phyloP scores from a whole-genome alignment of 1,139 yeast species.

The Suhomyces bolitotheri region DNA sequence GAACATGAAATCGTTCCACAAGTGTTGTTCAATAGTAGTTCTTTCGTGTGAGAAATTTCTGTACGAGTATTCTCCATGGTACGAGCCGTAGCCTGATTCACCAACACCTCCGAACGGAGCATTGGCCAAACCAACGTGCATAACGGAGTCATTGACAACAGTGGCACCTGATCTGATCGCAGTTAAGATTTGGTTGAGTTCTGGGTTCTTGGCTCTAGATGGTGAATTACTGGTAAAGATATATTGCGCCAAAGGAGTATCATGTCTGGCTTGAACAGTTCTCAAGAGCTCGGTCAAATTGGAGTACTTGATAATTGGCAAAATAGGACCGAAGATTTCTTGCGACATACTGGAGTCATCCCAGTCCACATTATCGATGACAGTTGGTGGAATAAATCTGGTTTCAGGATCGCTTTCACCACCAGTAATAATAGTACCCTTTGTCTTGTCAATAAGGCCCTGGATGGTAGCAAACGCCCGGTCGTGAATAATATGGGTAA shows the following conservation, averaged over 20 bases:
- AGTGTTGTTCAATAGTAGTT: conserved; percentile 66
- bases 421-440: conserved; percentile 61
- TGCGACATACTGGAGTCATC: conserved; percentile 70
- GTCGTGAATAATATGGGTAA: conserved; percentile 64
- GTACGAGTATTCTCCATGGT: conserved; percentile 78
- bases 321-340: conserved; percentile 84
- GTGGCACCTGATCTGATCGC: conserved; percentile 74
- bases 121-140: conserved; percentile 69
- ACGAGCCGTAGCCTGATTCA: conserved; percentile 73
- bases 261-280: conserved; percentile 54
- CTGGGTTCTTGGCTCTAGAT: conserved; percentile 40
- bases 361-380: conserved; percentile 61
- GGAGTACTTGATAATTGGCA: conserved; percentile 66
- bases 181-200: conserved; percentile 52
- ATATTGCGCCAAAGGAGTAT: conserved; percentile 87
- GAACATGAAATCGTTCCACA: conserved; percentile 61
- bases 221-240: conserved; percentile 56
- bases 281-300: conserved; percentile 50
- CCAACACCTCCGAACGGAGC: conserved; percentile 96
- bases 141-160: conserved; percentile 66
- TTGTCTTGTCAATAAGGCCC: conserved; percentile 48
- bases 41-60: conserved; percentile 76
- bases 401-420: conserved; percentile 49
- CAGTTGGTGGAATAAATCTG: conserved; percentile 71
- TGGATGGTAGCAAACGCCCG: conserved; percentile 56